These are phyloP conservation scores for Fusarium neocosmosporiellum DNA, from an alignment of 2,329 filamentous ascomycete species.

Conservation along the genomic window DNA sequence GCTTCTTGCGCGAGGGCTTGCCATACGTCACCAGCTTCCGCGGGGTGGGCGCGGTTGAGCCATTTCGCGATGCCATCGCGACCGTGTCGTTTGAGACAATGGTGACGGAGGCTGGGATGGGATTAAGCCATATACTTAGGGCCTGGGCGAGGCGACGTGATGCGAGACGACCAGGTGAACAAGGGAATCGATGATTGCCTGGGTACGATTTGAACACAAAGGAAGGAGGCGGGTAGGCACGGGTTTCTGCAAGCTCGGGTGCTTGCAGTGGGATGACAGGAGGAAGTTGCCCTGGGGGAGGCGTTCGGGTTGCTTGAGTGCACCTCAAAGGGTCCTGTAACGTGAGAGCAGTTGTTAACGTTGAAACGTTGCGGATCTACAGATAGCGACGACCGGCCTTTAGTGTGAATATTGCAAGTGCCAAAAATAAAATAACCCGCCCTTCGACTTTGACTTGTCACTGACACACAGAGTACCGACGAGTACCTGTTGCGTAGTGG, in stretches of 20 bases:
- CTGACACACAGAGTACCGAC: background rate
- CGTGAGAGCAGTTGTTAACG: constrained; percentile 16
- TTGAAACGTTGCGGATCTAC: constrained; percentile 5
- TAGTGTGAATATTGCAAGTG: constrained; percentile 11
- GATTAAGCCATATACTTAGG: constrained; percentile 22
- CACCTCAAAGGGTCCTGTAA: constrained; percentile 3
- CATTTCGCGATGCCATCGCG: constrained; percentile 35
- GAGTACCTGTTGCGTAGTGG: background rate
- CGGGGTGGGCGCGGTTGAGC: constrained; percentile 34
- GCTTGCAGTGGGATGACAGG: constrained; percentile 10
- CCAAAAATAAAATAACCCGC: constrained; percentile 16
- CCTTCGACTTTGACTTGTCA: background rate
- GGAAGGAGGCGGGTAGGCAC: constrained; percentile 9
- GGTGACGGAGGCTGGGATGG: constrained; percentile 8
- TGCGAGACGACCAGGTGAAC: background rate
- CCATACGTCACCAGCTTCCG: constrained; percentile 44
- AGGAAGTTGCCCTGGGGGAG: background rate
- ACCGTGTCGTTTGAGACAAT: constrained; percentile 13
- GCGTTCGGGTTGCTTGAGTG: background rate
- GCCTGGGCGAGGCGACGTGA: background rate
- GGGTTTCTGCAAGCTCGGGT: constrained; percentile 10
- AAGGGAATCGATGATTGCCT: background rate
- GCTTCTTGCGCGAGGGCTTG: constrained; percentile 41
- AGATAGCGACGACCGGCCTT: background rate
- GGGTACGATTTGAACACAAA: constrained; percentile 12